These are phyloP conservation scores for Curvularia sp. DNA, from an alignment of 2,329 filamentous ascomycete genomes.

Conservation along the genomic window DNA sequence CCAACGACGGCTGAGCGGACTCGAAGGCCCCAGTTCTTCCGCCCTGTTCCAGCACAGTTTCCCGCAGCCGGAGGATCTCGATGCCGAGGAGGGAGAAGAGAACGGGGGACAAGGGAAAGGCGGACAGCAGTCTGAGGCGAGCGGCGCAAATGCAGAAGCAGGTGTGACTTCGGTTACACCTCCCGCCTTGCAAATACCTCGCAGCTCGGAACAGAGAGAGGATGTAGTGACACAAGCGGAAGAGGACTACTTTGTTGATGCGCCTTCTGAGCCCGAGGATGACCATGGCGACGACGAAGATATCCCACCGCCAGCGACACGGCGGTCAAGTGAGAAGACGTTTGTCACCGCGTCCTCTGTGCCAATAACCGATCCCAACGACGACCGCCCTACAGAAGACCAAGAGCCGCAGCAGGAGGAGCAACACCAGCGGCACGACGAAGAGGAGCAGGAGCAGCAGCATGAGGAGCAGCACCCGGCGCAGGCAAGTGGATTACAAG, in stretches of 20 bases:
- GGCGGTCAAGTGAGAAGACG: conserved; percentile 42
- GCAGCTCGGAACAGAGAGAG: conserved; percentile 33
- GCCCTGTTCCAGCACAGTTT: conserved; percentile 52
- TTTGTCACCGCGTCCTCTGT: conserved; percentile 44
- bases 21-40: conserved; percentile 51
- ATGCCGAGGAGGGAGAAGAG: conserved; percentile 34
- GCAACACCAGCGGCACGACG: conserved; percentile 19
- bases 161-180: conserved; percentile 31
- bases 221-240: conserved; percentile 21
- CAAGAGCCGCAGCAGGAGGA: conserved; percentile 11
- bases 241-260: conserved; percentile 32
- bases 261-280: conserved; percentile 43
- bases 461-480: conserved; percentile 25
- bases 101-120: conserved; percentile 11
- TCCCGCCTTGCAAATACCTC: conserved; percentile 42
- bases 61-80: conserved; percentile 50
- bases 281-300: conserved; percentile 28
- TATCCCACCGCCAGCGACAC: conserved; percentile 18
- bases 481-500: conserved; percentile 43
- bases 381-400: conserved; percentile 11
- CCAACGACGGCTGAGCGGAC: conserved; percentile 52
- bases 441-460: conserved; percentile 1
- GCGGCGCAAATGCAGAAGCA: conserved; percentile 24
- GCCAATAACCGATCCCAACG: conserved; percentile 18
- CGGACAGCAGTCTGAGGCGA: conserved; percentile 15